These are phyloP conservation scores for Herpotrichia juniperi DNA, from an alignment of 2,329 filamentous ascomycete species.

Conservation along the genomic window DNA sequence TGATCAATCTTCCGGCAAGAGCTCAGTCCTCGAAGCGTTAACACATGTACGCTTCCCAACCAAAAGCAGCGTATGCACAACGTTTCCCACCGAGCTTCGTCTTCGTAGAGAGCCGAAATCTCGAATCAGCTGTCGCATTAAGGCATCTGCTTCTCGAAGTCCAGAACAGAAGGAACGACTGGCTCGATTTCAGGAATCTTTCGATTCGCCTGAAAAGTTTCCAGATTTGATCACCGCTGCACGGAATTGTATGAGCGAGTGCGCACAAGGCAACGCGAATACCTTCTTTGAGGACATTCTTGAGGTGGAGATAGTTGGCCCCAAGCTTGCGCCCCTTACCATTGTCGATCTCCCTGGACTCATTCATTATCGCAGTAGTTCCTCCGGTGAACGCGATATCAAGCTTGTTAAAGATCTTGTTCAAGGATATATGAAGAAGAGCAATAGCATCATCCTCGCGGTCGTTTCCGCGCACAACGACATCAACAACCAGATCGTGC, in stretches of 20 bases:
- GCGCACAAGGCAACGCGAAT: constrained; percentile 25
- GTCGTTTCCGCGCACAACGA: constrained; percentile 50
- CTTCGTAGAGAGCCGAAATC: constrained; percentile 38
- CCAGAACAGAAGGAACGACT: constrained; percentile 5
- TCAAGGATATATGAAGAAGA: constrained; percentile 31
- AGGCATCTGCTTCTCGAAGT: constrained; percentile 52
- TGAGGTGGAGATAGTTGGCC: constrained; percentile 23
- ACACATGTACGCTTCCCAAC: constrained; percentile 65
- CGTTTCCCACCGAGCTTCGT: constrained; percentile 62
- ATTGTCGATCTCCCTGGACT: constrained; percentile 57
- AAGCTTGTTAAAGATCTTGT: constrained; percentile 31
- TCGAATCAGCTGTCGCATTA: constrained; percentile 50
- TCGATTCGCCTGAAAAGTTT: constrained; percentile 8
- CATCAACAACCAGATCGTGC: constrained; percentile 63
- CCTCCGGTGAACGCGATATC: constrained; percentile 27
- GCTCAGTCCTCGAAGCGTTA: constrained; percentile 69
- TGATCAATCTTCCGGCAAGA: constrained; percentile 67
- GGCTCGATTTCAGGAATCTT: constrained; percentile 6
- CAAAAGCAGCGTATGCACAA: constrained; percentile 62
- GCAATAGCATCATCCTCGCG: constrained; percentile 37
- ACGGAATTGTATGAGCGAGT: constrained; percentile 2
- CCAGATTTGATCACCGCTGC: constrained; percentile 7
- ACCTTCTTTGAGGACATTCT: constrained; percentile 21
- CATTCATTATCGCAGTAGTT: constrained; percentile 40
- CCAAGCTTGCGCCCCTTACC: constrained; percentile 44